Conservation (phyloP, 176 grass and related monocot species). For the Melocanna baccifera region DNA sequence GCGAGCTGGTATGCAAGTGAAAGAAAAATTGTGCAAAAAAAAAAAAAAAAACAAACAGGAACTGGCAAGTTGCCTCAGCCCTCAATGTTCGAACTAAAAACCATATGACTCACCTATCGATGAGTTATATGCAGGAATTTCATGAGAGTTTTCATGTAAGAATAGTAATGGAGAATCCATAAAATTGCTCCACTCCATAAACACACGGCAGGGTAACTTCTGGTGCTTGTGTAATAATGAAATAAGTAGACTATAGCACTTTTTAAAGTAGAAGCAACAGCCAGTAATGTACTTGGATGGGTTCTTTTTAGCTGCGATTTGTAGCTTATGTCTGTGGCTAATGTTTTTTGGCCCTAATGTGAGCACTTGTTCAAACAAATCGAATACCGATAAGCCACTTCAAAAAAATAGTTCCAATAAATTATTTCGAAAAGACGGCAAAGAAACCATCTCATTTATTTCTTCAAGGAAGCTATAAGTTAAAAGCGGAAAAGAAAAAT, state of each 20-base stretch:
- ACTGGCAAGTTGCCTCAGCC: neutral
- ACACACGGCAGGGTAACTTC: neutral
- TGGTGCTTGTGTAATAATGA: neutral
- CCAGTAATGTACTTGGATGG: neutral
- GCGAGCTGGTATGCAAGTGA: neutral
- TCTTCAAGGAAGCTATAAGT: too few relatives aligned
- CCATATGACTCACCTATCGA: too few relatives aligned
- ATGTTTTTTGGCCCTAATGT: too few relatives aligned
- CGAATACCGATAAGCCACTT: too few relatives aligned
- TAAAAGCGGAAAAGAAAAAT: too few relatives aligned
- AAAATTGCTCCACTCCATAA: neutral
- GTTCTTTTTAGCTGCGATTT: too few relatives aligned
- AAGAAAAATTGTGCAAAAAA: neutral
- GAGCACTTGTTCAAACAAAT: too few relatives aligned
- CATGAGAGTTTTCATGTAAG: neutral
- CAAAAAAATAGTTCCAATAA: too few relatives aligned
- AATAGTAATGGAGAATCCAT: neutral
- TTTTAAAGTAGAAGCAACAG: neutral
- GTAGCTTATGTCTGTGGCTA: too few relatives aligned
- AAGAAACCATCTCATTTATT: too few relatives aligned
- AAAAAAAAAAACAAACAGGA: neutral
- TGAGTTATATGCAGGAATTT: neutral
- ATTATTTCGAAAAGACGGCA: too few relatives aligned
- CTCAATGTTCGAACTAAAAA: neutral
- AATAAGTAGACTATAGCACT: neutral